Evolutionary conservation across 2,329 filamentous ascomycete genomes (phyloP).

Genomic region (Fusarium sp.): DNA sequence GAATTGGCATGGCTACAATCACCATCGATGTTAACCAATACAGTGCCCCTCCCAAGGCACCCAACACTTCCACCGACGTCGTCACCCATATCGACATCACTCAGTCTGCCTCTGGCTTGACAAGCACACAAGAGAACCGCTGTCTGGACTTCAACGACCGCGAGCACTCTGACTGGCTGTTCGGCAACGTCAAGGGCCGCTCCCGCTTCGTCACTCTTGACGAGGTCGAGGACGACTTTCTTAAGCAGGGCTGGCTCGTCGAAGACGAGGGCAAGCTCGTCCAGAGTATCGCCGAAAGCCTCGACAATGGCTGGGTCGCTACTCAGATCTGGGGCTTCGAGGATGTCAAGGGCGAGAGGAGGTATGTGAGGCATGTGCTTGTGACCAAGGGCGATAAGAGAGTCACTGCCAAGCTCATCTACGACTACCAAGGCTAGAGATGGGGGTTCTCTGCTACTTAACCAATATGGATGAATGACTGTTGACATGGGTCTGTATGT

Average conservation of each 20-base stretch:
- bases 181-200: conserved; percentile 76
- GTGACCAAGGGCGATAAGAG: conserved; percentile 65
- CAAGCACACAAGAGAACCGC: conserved; percentile 71
- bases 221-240: conserved; percentile 67
- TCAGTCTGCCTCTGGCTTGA: conserved; percentile 79
- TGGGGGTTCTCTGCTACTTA: background rate
- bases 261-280: conserved; percentile 73
- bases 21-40: conserved; percentile 73
- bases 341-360: conserved; percentile 64
- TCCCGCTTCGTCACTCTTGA: conserved; percentile 63
- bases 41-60: conserved; percentile 58
- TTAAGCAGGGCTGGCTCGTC: conserved; percentile 70
- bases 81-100: conserved; percentile 77
- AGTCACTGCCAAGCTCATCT: conserved; percentile 66
- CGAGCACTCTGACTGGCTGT: conserved; percentile 82
- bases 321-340: conserved; percentile 73
- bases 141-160: conserved; percentile 66
- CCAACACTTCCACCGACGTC: conserved; percentile 55
- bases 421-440: conserved; percentile 61
- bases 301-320: conserved; percentile 67
- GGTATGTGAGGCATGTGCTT: conserved; percentile 67
- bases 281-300: conserved; percentile 71
- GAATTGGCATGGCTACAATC: conserved; percentile 76
- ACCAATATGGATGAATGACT: conserved; percentile 1
- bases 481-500: background rate